Base-by-base conservation (phyloP, 768 basidiomycete genomes). In the Xerocomellus amylosporus region DNA sequence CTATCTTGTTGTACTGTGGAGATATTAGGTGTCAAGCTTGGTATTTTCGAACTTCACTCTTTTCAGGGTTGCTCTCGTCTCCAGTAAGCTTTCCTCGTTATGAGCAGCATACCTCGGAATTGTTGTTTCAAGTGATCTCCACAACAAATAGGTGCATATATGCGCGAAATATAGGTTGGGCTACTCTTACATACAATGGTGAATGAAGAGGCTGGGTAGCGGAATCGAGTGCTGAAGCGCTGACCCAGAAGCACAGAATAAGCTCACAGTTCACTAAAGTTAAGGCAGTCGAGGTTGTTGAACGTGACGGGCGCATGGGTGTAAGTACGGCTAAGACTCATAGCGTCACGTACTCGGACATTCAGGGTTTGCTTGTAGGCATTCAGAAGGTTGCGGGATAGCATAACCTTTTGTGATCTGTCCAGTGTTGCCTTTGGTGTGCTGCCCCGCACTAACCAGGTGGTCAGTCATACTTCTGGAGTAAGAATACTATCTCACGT, bases 361-460 rank as follows among this genome's bases (percentile, higher is more conserved):
- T 24, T 37, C n/a, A 26, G 24, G 47, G n/a, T 12, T n/a, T 34
- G 31, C 8, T 30, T 37, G 10, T 31, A 5, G 39, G 19, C 50
- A 37, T 15, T 73, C 58, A 74, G 49, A 74, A 75, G 40, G 54
- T 58, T 17, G 69, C 15, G 10, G 64, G 19, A 57, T 74, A 76
- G 58, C 74, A 77, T 14, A 54, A 34, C 3, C 53, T 42, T 54
- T 75, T 76, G 54, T 76, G 74, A 10, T 58, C 47, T 30, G 68
- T 31, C 75, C 75, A 77, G 24, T 68, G 68, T 51, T 69, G 57
- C 44, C 64, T 73, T 47, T 77, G 75, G 54, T 77, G 75, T n/a
- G 53, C 50, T 34, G 56, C 43, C 19, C 70, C 70, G 41, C 74
- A 75, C 74, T 76, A 47, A n/a, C 43, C 14, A 42, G 28, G 33